Evolutionary conservation across 192 early-diverging fungal genomes (phyloP).

Genomic region (Thoreauomyces humboldtii): DNA sequence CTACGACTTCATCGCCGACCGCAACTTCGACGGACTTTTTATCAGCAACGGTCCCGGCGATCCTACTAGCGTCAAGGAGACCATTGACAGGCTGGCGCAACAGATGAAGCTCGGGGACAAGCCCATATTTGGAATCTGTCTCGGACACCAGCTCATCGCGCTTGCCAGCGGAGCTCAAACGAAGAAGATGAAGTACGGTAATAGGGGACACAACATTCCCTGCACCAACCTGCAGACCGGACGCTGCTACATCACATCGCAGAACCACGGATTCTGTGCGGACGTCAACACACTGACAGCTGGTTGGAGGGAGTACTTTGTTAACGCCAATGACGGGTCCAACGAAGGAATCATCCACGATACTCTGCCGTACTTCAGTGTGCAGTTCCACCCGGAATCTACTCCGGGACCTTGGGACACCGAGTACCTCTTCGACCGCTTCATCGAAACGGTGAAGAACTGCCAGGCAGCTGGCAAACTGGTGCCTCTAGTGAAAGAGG

Average conservation of each 20-base stretch:
- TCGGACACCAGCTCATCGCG: slow-evolving; percentile 95
- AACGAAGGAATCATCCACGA: slow-evolving; percentile 98
- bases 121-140: slow-evolving; percentile 98
- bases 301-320: slow-evolving; percentile 85
- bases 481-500: slow-evolving; percentile 68
- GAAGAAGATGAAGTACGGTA: slow-evolving; percentile 97
- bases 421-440: slow-evolving; percentile 95
- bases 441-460: slow-evolving; percentile 74
- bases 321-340: slow-evolving; percentile 97
- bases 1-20: slow-evolving; percentile 81
- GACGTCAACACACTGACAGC: slow-evolving; percentile 71
- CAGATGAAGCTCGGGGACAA: slow-evolving; percentile 69
- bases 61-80: slow-evolving; percentile 75
- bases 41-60: slow-evolving; percentile 97
- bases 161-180: slow-evolving; percentile 91
- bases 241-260: slow-evolving; percentile 97
- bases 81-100: slow-evolving; percentile 72
- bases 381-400: slow-evolving; percentile 99
- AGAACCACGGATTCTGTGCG: slow-evolving; percentile 98
- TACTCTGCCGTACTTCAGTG: slow-evolving; percentile 88
- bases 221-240: slow-evolving; percentile 94
- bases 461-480: slow-evolving; percentile 67
- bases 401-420: slow-evolving; percentile 96
- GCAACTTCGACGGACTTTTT: slow-evolving; percentile 81
- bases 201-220: slow-evolving; percentile 99